Evolutionary conservation across 179 eudicot genomes (phyloP), one percentile per base, ranked within the genome.

Genomic region (Corrigiola litoralis): DNA sequence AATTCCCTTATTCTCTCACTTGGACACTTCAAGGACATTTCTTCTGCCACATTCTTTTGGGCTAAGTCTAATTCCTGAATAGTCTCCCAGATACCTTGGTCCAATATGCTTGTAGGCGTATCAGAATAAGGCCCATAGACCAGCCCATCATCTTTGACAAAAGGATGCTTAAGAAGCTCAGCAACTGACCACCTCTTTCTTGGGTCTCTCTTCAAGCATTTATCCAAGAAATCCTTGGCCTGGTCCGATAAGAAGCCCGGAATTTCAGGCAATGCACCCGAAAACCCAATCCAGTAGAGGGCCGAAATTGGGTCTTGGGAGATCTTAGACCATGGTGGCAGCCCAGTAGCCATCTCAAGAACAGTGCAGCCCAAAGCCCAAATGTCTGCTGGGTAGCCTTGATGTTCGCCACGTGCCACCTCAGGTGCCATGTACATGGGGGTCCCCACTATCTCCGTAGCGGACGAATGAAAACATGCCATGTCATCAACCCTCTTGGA

Each of bases 371-470:
- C 83, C 52, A 79, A 49, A 12, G 83, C 77, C 83, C 83, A 79
- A 18, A 79, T 55, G n/a, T 79, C 82, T 0, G 77, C 67, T 0
- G 66, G 53, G 42, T 21, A 68, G 16, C 80, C 56, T 59, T 75
- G 80, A 2, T 72, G 54, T 55, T 75, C 83, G 21, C 77, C 83
- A 72, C 83, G 77, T 29, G 77, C 83, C 66, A 64, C 77, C 51
- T 75, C 80, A 0, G 82, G 79, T 1, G 79, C 82, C 77, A 75
- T 71, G 74, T 79, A 79, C 65, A 75, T 46, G 0, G 83, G 82
- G 14, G 83, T 79, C 63, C 83, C 83, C 48, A 55, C 27, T 11
- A 75, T 38, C 16, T 12, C 28, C 45, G 47, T 16, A 1, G 1
- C 1, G 1, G 59, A 50, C 53, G 25, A 70, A 51, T 33, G 13